Base-by-base conservation (phyloP, 805 yeast species). In the Candida mattraensis region DNA sequence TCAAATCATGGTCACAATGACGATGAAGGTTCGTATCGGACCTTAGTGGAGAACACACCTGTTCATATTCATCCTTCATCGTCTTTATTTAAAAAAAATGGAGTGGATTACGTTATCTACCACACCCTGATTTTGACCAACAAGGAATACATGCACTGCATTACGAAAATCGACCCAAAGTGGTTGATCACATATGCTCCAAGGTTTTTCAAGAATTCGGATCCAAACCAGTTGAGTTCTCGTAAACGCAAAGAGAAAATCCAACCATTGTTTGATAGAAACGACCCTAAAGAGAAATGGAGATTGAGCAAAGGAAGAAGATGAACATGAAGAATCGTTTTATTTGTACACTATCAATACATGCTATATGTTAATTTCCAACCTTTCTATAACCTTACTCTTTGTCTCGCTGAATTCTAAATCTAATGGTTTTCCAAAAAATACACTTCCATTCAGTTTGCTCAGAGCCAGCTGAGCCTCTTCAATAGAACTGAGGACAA, bases 21-120 rank as follows among this genome's bases (percentile, higher is more conserved):
- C 22, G 77, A 83, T 52, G 72, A 76, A 56, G 65, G 74, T 32
- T 44, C 64, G 46, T 66, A 67, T 66, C 58, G 74, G 40, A 75
- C 85, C 1, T 66, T 84, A 9, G 67, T 78, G 9, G 89, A 83
- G 44, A 76, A 76, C 21, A 80, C 85, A 0, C 78, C 81, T 1
- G 95, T 89, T 11, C 77, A 73, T 39, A 72, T 91, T 40, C 97
- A 91, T 57, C 99, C 99, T 1, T 84, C 95, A 2, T 83, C 94
- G 42, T 64, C 87, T 4, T 58, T 91, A 13, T 77, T 72, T 53
- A 66, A 65, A 39, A 70, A 67, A 26, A 48, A 50, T 23, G 60
- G 59, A 3, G 85, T 91, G 9, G 91, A 84, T 41, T 87, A 86
- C 61, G 83, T 88, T 28, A 59, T 91, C 7, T 89, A 87, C 52